phyloP scores from a whole-genome alignment of 768 basidiomycete species.

The Mrakia blollopis region DNA sequence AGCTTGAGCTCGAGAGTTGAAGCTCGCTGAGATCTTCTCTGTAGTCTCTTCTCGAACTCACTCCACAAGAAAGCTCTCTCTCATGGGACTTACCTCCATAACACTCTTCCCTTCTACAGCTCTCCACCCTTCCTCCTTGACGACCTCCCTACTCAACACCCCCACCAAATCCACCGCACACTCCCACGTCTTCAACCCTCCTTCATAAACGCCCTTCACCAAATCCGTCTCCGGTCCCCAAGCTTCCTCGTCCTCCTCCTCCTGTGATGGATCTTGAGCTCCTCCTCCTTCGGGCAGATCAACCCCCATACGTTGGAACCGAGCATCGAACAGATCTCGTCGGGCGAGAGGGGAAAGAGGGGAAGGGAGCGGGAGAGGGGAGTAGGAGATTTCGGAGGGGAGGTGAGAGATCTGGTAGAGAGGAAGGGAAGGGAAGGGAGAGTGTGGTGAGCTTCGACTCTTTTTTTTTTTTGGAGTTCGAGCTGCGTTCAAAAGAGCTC shows the following conservation, averaged over 20 bases:
- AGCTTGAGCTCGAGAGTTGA: no score
- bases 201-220: conserved; percentile 87
- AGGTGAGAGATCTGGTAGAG: conserved; percentile 58
- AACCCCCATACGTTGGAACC: conserved; percentile 68
- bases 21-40: no score
- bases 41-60: not conserved
- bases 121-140: conserved; percentile 34
- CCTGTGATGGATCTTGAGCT: not conserved
- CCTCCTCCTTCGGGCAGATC: conserved; percentile 35
- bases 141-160: conserved; percentile 46
- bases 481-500: not conserved
- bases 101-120: conserved; percentile 53
- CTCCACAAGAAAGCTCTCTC: not conserved
- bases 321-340: conserved; percentile 87
- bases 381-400: conserved; percentile 72
- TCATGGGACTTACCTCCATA: conserved; percentile 60
- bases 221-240: conserved; percentile 83
- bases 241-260: conserved; percentile 51
- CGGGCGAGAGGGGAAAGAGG: conserved; percentile 53
- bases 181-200: conserved; percentile 97
- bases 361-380: conserved; percentile 59
- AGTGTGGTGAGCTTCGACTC: not conserved
- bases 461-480: no score
- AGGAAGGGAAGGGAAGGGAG: not conserved
- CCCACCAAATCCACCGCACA: conserved; percentile 81